Evolutionary conservation across 192 early-diverging fungal genomes (phyloP).

Genomic region (Coemansia sp.): DNA sequence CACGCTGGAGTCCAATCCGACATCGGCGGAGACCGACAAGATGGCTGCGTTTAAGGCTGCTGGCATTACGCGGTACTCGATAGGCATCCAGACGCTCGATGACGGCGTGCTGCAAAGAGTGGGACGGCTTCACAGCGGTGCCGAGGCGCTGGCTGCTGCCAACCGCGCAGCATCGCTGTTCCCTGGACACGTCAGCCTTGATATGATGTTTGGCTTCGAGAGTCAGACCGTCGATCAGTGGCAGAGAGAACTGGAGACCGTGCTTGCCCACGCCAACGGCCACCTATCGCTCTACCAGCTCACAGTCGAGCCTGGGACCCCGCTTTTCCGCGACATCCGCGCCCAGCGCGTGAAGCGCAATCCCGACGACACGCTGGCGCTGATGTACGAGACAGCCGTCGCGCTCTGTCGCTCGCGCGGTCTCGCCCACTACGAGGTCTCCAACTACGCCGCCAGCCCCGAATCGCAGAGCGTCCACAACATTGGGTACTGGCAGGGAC

Average conservation of each 20-base stretch:
- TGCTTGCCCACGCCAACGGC: slow-evolving; percentile 27
- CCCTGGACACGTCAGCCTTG: slow-evolving; percentile 41
- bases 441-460: slow-evolving; percentile 34
- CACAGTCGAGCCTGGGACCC: slow-evolving; percentile 60
- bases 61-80: slow-evolving; percentile 56
- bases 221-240: slow-evolving; percentile 46
- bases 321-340: slow-evolving; percentile 37
- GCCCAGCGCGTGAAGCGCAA: slow-evolving; percentile 25
- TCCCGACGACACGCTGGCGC: slow-evolving; percentile 32
- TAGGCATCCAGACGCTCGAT: slow-evolving; percentile 58
- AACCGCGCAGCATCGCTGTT: slow-evolving; percentile 35
- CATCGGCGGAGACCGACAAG: slow-evolving; percentile 39
- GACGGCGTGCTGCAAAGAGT: slow-evolving; percentile 34
- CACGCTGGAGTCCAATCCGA: slow-evolving; percentile 56
- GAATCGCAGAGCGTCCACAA: slow-evolving; percentile 52
- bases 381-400: slow-evolving; percentile 50
- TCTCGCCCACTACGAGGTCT: slow-evolving; percentile 59
- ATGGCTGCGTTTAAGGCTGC: slow-evolving; percentile 39
- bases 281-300: slow-evolving; percentile 62
- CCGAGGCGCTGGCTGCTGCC: slow-evolving; percentile 42
- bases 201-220: slow-evolving; percentile 59
- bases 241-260: slow-evolving; percentile 38
- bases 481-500: slow-evolving; percentile 56
- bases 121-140: slow-evolving; percentile 53
- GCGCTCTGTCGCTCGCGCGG: slow-evolving; percentile 19